Percentiles rank a stretch among this genome's conserved stretches.
phyloP scores from a whole-genome alignment of 164 flowering plant genomes.

The Vitis amurensis region DNA sequence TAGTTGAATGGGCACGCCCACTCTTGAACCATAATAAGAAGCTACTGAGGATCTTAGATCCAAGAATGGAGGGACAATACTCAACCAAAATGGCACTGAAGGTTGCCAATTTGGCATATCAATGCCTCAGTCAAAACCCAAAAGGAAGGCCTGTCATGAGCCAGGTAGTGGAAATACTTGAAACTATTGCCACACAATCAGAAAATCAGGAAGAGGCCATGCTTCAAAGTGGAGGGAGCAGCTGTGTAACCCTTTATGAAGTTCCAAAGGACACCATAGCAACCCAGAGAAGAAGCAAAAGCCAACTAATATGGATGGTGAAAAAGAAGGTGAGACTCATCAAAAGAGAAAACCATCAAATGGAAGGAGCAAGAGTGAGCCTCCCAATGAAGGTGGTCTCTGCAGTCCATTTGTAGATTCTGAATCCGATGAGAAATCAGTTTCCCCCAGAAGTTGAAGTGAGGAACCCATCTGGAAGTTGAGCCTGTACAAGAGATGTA shows the following conservation, averaged over 20 bases:
- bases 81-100: constrained; percentile 54
- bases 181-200: constrained; percentile 40
- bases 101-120: constrained; percentile 81
- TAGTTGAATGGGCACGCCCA: constrained; percentile 97
- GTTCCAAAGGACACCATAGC: constrained; percentile 36
- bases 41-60: constrained; percentile 70
- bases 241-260: constrained; percentile 56
- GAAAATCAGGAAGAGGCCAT: constrained; percentile 25
- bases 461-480: constrained; percentile 9
- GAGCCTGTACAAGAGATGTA: constrained; percentile 1
- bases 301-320: constrained; percentile 6
- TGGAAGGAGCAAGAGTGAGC: constrained; percentile 56
- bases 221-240: constrained; percentile 26
- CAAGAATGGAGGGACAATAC: constrained; percentile 92
- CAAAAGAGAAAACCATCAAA: constrained; percentile 19
- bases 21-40: constrained; percentile 71
- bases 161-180: constrained; percentile 81
- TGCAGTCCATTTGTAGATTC: constrained; percentile 28
- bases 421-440: constrained; percentile 11
- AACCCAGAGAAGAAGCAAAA: constrained; percentile 8
- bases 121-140: constrained; percentile 92
- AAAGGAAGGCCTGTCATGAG: constrained; percentile 88
- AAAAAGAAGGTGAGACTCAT: constrained; percentile 4
- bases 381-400: constrained; percentile 33
- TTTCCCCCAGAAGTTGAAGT: constrained; percentile 19